A percentile compares a stretch with the other conserved stretches of the same genome.
Conservation (phyloP, 108 stramenopile species). For the Bacterosira constricta region DNA sequence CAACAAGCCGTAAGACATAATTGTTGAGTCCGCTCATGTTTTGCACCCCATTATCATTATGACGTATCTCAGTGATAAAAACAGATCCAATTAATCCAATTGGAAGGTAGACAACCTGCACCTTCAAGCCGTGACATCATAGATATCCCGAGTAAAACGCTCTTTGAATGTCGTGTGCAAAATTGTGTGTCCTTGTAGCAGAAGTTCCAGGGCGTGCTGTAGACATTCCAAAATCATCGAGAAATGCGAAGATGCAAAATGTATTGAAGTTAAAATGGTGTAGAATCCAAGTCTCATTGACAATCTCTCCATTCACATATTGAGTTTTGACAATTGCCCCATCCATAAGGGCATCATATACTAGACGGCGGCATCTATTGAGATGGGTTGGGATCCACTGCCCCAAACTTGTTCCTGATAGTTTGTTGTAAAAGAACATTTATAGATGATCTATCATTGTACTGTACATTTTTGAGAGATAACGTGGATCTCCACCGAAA, state of each 20-base stretch:
- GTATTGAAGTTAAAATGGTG: background rate
- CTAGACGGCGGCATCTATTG: background rate
- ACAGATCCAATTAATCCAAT: slow-evolving; percentile 31
- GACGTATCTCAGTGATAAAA: background rate
- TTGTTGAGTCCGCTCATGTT: slow-evolving; percentile 18
- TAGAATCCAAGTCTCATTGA: background rate
- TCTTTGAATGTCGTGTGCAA: slow-evolving; percentile 28
- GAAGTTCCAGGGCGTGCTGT: background rate
- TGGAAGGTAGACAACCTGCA: slow-evolving; percentile 26
- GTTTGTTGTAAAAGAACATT: background rate
- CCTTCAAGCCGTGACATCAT: slow-evolving; percentile 19
- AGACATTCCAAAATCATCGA: slow-evolving; percentile 1
- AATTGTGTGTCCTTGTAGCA: background rate
- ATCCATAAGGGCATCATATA: background rate
- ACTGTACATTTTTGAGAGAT: background rate
- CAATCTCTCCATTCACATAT: background rate
- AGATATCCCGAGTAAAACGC: slow-evolving; percentile 38
- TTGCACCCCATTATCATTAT: slow-evolving; percentile 28
- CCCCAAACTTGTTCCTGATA: background rate
- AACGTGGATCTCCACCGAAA: background rate
- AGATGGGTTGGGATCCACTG: background rate
- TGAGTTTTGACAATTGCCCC: background rate
- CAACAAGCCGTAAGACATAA: background rate
- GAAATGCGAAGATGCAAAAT: background rate
- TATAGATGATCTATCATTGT: background rate